Percentiles rank a stretch among this genome's conserved stretches.
These are phyloP conservation scores for Physcomitrium patens DNA, from an alignment of 225 moss, liverwort and hornwort genomes.

Conservation along the genomic window DNA sequence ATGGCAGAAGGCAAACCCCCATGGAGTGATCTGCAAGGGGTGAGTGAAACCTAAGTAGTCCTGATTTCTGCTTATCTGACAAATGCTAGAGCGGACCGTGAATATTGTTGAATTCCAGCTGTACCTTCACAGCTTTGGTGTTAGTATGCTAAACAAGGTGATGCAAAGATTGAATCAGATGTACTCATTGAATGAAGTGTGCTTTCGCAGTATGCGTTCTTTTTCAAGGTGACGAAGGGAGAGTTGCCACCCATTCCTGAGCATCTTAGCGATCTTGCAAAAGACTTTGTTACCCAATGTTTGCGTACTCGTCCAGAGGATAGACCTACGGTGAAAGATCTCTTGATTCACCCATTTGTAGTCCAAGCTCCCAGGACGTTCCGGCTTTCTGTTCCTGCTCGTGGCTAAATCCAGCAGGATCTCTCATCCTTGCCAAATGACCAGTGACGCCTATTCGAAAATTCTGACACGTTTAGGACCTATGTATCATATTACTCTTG, in stretches of 20 bases:
- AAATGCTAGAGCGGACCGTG: neutral
- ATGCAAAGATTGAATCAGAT: neutral
- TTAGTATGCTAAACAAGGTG: too few relatives aligned
- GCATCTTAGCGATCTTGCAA: constrained; percentile 49
- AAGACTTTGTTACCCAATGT: constrained; percentile 49
- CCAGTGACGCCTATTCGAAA: neutral
- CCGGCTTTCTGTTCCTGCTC: neutral
- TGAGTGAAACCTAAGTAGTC: neutral
- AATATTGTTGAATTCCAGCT: neutral
- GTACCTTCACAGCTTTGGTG: neutral
- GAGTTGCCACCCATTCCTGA: constrained; percentile 69
- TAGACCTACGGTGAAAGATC: too few relatives aligned
- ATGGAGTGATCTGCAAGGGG: constrained; percentile 4
- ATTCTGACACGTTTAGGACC: neutral
- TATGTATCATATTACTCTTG: neutral
- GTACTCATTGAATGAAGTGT: neutral
- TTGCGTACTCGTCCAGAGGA: too few relatives aligned
- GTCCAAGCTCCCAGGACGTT: too few relatives aligned
- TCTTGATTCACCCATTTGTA: too few relatives aligned
- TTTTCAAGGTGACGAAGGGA: constrained; percentile 56
- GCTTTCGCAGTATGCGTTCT: constrained; percentile 27
- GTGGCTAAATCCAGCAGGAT: constrained; percentile 52
- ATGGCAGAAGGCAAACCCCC: constrained; percentile 93
- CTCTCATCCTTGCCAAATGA: constrained; percentile 6
- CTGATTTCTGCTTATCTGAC: neutral